These are phyloP conservation scores for Coemansia reversa DNA, from an alignment of 192 early-diverging fungal genomes.

Conservation along the genomic window DNA sequence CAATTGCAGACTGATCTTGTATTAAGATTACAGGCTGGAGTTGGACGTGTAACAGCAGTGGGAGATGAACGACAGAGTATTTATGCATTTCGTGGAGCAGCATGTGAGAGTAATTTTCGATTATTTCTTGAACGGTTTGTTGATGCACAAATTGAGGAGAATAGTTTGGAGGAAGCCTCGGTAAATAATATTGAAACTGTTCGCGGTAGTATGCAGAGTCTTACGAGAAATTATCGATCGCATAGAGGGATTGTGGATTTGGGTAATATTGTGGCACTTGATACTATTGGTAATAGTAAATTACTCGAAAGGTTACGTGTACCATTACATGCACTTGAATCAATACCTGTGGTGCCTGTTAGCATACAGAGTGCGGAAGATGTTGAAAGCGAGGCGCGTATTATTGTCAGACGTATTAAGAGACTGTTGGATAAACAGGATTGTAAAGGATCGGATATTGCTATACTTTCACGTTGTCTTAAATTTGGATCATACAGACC, in stretches of 20 bases:
- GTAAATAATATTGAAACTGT: not conserved
- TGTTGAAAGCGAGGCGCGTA: slow-evolving; percentile 61
- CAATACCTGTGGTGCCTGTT: slow-evolving; percentile 42
- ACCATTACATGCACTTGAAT: slow-evolving; percentile 19
- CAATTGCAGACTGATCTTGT: slow-evolving; percentile 49
- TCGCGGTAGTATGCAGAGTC: slow-evolving; percentile 25
- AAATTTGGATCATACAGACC: slow-evolving; percentile 56
- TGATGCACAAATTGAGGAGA: slow-evolving; percentile 31
- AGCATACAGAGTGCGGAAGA: slow-evolving; percentile 57
- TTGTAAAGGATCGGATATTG: slow-evolving; percentile 68
- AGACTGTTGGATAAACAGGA: slow-evolving; percentile 54
- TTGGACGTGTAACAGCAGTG: slow-evolving; percentile 47
- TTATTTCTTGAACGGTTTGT: slow-evolving; percentile 42
- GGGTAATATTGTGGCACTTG: slow-evolving; percentile 47
- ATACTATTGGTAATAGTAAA: slow-evolving; percentile 25
- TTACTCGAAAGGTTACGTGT: slow-evolving; percentile 38
- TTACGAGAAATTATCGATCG: slow-evolving; percentile 53
- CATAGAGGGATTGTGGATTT: slow-evolving; percentile 51
- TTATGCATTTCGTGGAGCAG: slow-evolving; percentile 50
- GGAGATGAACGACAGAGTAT: slow-evolving; percentile 54
- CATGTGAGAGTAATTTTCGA: slow-evolving; percentile 46
- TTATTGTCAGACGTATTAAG: slow-evolving; percentile 24
- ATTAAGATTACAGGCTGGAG: slow-evolving; percentile 26
- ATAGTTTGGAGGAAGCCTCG: not conserved
- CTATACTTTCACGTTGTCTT: slow-evolving; percentile 64